These are phyloP conservation scores for Vitis hybrid DNA, from an alignment of 177 flowering plant species.

Conservation along the genomic window DNA sequence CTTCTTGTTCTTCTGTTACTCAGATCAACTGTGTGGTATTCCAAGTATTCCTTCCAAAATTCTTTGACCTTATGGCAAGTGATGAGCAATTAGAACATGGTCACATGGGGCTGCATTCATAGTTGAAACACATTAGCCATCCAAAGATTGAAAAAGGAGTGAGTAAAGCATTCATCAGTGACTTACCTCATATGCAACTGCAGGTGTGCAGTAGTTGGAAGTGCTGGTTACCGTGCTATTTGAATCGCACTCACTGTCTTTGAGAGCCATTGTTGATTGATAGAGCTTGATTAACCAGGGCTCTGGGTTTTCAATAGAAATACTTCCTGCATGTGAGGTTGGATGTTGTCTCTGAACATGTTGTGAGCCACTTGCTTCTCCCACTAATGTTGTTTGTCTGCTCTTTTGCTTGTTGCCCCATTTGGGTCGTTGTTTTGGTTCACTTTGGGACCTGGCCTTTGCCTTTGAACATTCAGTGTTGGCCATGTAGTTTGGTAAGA, in stretches of 20 bases:
- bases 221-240: conserved; percentile 1
- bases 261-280: conserved; percentile 1
- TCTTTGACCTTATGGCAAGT: neutral
- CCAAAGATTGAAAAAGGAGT: neutral
- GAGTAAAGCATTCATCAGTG: neutral
- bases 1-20: conserved; percentile 1
- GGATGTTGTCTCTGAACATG: conserved; percentile 19
- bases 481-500: conserved; percentile 40
- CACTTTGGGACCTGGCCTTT: conserved; percentile 61
- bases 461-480: conserved; percentile 57
- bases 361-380: conserved; percentile 16
- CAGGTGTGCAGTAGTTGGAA: conserved; percentile 12
- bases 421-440: conserved; percentile 43
- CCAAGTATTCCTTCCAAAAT: neutral
- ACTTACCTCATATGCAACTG: conserved; percentile 19
- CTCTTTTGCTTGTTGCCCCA: conserved; percentile 6
- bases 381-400: conserved; percentile 24
- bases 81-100: conserved; percentile 10
- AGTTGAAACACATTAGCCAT: neutral
- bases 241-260: conserved; percentile 12
- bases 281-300: conserved; percentile 33
- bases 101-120: conserved; percentile 22
- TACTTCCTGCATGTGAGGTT: conserved; percentile 13
- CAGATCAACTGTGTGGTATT: neutral
- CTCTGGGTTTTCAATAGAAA: conserved; percentile 21